phyloP scores from a whole-genome alignment of 768 basidiomycete genomes.

The Trametes villosa region DNA sequence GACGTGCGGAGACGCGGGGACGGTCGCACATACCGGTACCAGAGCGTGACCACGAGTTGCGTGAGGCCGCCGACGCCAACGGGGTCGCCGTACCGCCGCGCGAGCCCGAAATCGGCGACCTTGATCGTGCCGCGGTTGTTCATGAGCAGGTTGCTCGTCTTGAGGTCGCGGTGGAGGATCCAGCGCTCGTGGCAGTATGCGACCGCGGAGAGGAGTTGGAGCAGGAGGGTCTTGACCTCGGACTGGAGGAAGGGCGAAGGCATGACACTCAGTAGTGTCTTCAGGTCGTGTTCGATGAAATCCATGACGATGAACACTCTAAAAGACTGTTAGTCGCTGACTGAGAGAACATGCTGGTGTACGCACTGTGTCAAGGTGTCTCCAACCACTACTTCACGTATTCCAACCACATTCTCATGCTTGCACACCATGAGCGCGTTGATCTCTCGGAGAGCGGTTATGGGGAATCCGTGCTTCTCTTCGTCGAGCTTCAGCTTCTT shows the following conservation, averaged over 20 bases:
- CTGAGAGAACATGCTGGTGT: neutral
- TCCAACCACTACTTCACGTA: constrained; percentile 96
- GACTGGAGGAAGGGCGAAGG: constrained; percentile 95
- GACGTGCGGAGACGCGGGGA: constrained; percentile 12
- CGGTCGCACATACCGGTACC: constrained; percentile 81
- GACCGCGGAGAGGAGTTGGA: constrained; percentile 92
- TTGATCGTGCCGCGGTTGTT: constrained; percentile 99
- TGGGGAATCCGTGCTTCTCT: constrained; percentile 98
- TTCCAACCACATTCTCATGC: constrained; percentile 96
- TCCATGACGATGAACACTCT: constrained; percentile 99
- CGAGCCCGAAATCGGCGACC: constrained; percentile 97
- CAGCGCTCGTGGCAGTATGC: constrained; percentile 94
- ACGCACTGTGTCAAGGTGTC: constrained; percentile 99
- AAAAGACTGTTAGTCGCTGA: constrained; percentile 8
- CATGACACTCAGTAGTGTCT: constrained; percentile 93
- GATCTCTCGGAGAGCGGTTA: constrained; percentile 93
- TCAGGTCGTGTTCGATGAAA: constrained; percentile 99
- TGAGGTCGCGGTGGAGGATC: constrained; percentile 97
- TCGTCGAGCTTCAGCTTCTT: constrained; percentile 99
- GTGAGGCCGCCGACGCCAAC: constrained; percentile 97
- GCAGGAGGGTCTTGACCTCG: constrained; percentile 96
- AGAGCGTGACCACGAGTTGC: constrained; percentile 95
- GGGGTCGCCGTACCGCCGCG: constrained; percentile 94
- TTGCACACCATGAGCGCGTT: constrained; percentile 94
- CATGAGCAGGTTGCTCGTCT: constrained; percentile 97